A percentile compares a stretch with the other conserved stretches of the same genome.
These are phyloP conservation scores for Neurospora intermedia DNA, from an alignment of 495 filamentous ascomycete genomes.

Conservation along the genomic window DNA sequence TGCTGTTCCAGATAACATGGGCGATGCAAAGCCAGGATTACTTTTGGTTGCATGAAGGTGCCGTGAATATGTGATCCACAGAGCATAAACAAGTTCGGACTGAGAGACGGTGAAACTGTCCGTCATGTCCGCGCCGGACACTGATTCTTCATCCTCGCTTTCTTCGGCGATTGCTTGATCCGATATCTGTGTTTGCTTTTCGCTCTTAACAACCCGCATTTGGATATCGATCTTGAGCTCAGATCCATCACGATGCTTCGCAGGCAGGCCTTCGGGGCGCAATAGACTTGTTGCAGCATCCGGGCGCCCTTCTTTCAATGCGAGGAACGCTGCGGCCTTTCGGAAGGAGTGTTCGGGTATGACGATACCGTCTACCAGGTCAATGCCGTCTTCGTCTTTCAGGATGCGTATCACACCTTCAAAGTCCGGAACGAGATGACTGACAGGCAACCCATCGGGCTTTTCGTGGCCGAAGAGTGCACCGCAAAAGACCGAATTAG, in stretches of 20 bases:
- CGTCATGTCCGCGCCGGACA: slow-evolving; percentile 12
- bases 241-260: slow-evolving; percentile 78
- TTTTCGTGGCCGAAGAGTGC: slow-evolving; percentile 81
- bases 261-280: slow-evolving; percentile 69
- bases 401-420: slow-evolving; percentile 70
- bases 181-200: slow-evolving; percentile 38
- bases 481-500: slow-evolving; percentile 87
- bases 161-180: slow-evolving; percentile 36
- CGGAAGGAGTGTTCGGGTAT: slow-evolving; percentile 94
- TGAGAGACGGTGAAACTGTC: slow-evolving; percentile 23
- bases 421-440: slow-evolving; percentile 74
- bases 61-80: slow-evolving; percentile 95
- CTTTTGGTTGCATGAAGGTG: slow-evolving; percentile 68
- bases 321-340: slow-evolving; percentile 71
- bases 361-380: slow-evolving; percentile 84
- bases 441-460: slow-evolving; percentile 69
- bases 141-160: slow-evolving; percentile 40
- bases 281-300: slow-evolving; percentile 68
- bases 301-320: slow-evolving; percentile 67
- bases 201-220: slow-evolving; percentile 88
- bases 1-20: slow-evolving; percentile 45
- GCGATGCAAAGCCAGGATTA: slow-evolving; percentile 45
- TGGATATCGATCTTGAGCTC: slow-evolving; percentile 90
- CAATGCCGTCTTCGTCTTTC: slow-evolving; percentile 74
- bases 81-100: slow-evolving; percentile 79